A percentile compares a stretch with the other conserved stretches of the same genome.
Conservation (phyloP, 225 moss, liverwort and hornwort species). For the Thuidium tamariscinum region DNA sequence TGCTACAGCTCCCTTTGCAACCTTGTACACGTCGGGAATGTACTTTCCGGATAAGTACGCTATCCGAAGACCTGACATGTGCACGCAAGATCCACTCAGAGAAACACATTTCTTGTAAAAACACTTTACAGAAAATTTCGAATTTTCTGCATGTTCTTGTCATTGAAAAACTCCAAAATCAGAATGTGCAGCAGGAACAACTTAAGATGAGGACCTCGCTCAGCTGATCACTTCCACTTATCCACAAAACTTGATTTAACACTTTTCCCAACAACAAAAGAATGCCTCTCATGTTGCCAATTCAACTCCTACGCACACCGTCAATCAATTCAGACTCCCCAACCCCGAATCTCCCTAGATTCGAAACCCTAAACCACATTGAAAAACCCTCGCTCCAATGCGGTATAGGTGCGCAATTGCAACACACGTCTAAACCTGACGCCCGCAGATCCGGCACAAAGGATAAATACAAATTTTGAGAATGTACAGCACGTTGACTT, state of each 20-base stretch:
- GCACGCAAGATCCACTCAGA: not conserved
- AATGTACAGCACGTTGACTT: not conserved
- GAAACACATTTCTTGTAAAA: not conserved
- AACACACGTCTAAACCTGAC: not conserved
- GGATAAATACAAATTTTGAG: not conserved
- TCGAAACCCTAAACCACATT: not conserved
- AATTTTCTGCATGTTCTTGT: not conserved
- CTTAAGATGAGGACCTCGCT: not conserved
- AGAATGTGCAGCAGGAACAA: not conserved
- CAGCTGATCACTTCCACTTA: not conserved
- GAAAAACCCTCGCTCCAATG: conserved; percentile 2
- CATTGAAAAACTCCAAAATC: not conserved
- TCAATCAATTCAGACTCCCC: not conserved
- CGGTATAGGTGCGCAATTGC: not conserved
- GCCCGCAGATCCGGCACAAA: not conserved
- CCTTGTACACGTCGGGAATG: conserved; percentile 53
- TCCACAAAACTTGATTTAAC: not conserved
- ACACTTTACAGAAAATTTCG: not conserved
- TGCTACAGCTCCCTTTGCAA: conserved; percentile 70
- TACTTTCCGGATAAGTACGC: conserved; percentile 79
- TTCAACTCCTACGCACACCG: not conserved
- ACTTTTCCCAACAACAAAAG: not conserved
- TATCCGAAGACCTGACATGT: conserved; percentile 60
- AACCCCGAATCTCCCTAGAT: not conserved
- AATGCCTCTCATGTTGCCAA: not conserved